Evolutionary conservation across 148 eudicot species (phyloP).

Genomic region (Fagopyrum tataricum): DNA sequence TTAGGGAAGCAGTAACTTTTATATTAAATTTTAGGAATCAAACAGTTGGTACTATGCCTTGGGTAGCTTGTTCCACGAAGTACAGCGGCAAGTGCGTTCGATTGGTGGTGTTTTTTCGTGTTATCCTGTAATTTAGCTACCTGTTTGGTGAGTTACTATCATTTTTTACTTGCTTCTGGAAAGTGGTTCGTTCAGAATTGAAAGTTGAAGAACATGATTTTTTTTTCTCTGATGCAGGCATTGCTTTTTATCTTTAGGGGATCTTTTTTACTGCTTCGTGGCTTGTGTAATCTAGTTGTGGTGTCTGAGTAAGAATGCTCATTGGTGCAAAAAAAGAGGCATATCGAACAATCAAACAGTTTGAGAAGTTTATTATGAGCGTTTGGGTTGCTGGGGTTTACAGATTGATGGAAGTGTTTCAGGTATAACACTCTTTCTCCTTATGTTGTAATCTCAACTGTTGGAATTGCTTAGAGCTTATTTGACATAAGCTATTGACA

Average conservation of each 20-base stretch:
- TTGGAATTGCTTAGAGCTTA: not conserved
- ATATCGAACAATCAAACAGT: conserved; percentile 26
- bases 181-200: not conserved
- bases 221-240: not conserved
- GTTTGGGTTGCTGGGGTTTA: conserved; percentile 50
- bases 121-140: conserved; percentile 36
- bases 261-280: not conserved
- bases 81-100: conserved; percentile 41
- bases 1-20: not conserved
- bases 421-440: conserved; percentile 29
- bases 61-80: conserved; percentile 31
- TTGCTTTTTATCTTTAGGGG: not conserved
- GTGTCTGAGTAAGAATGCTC: conserved; percentile 47
- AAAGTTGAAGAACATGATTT: not conserved
- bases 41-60: conserved; percentile 31
- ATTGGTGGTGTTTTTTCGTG: conserved; percentile 55
- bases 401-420: conserved; percentile 61
- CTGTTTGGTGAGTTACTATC: conserved; percentile 27
- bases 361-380: conserved; percentile 43
- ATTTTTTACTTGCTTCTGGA: not conserved
- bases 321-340: conserved; percentile 32
- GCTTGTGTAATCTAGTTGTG: conserved; percentile 14
- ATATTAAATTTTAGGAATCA: not conserved
- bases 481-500: too few relatives aligned
- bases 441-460: not conserved